phyloP scores from a whole-genome alignment of 2,329 filamentous ascomycete genomes.

The Trichoderma arundinaceum region DNA sequence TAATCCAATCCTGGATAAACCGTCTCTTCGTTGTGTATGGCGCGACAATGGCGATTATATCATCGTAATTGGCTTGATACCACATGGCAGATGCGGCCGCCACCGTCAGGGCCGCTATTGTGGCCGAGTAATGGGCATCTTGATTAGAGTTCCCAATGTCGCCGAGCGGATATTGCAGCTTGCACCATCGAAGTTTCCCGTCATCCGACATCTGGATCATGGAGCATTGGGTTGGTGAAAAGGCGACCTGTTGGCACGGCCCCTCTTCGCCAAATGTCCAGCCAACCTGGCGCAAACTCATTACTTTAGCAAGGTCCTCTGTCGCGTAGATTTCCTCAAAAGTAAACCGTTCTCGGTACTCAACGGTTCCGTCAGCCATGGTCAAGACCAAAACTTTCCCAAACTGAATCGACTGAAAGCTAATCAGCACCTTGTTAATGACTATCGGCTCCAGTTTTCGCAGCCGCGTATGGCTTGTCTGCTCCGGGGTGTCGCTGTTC shows the following conservation, averaged over 20 bases:
- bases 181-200: slow-evolving; percentile 64
- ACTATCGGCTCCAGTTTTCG: slow-evolving; percentile 71
- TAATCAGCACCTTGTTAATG: slow-evolving; percentile 73
- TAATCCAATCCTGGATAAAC: slow-evolving; percentile 67
- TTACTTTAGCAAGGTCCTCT: slow-evolving; percentile 67
- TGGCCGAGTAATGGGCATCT: slow-evolving; percentile 61
- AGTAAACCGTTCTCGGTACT: slow-evolving; percentile 77
- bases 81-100: slow-evolving; percentile 54
- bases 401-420: slow-evolving; percentile 70
- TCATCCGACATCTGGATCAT: slow-evolving; percentile 64
- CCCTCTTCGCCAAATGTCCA: slow-evolving; percentile 72
- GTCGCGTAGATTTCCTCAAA: slow-evolving; percentile 72
- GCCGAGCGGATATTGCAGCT: slow-evolving; percentile 55
- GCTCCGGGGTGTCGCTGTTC: slow-evolving; percentile 53
- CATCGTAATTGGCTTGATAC: slow-evolving; percentile 64
- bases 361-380: slow-evolving; percentile 80
- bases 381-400: slow-evolving; percentile 74
- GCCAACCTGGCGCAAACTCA: slow-evolving; percentile 75
- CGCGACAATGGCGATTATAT: slow-evolving; percentile 72
- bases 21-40: slow-evolving; percentile 49
- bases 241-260: slow-evolving; percentile 65
- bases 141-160: slow-evolving; percentile 56
- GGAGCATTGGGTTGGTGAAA: slow-evolving; percentile 66
- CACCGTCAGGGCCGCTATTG: slow-evolving; percentile 66
- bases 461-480: slow-evolving; percentile 51